A percentile compares a stretch with the other conserved stretches of the same genome.
Conservation (phyloP, 768 basidiomycete genomes). For the Coprinopsis marcescibilis region DNA sequence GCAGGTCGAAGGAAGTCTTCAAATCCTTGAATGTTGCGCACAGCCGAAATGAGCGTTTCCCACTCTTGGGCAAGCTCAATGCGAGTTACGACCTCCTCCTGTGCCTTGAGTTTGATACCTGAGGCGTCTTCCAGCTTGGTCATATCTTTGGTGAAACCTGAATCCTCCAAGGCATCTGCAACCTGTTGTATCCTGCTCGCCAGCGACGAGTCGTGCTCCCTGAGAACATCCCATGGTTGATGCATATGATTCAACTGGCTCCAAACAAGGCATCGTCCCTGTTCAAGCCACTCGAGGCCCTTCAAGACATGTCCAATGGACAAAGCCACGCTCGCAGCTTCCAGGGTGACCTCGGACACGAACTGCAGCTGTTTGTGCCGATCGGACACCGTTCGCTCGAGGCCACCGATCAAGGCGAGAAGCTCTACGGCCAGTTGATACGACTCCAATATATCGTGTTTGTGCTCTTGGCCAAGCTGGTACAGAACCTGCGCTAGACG, state of each 20-base stretch:
- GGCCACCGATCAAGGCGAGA: slow-evolving; percentile 13
- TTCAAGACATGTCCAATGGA: neutral
- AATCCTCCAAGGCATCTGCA: slow-evolving; percentile 2
- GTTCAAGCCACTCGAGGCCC: slow-evolving; percentile 16
- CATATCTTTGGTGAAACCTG: neutral
- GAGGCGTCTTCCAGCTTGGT: neutral
- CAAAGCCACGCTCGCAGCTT: slow-evolving; percentile 10
- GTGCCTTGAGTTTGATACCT: slow-evolving; percentile 1
- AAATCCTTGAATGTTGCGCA: slow-evolving; percentile 19
- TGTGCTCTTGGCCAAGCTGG: too few species aligned
- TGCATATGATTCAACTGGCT: slow-evolving; percentile 12
- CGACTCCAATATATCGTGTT: too few species aligned
- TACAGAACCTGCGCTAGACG: too few species aligned
- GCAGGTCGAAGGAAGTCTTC: slow-evolving; percentile 23
- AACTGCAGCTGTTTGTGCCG: slow-evolving; percentile 11
- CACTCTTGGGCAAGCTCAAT: slow-evolving; percentile 8
- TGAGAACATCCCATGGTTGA: slow-evolving; percentile 10
- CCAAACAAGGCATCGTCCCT: slow-evolving; percentile 16
- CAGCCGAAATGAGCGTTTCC: slow-evolving; percentile 3
- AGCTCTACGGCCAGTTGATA: slow-evolving; percentile 19
- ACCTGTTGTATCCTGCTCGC: slow-evolving; percentile 4
- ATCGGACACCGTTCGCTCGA: slow-evolving; percentile 13
- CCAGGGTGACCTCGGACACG: slow-evolving; percentile 2
- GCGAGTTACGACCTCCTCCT: slow-evolving; percentile 10
- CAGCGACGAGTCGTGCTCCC: neutral